Percentiles rank a stretch among this genome's conserved stretches.
Conservation (phyloP, 2,329 filamentous ascomycete species). For the Penicillium nordicum region DNA sequence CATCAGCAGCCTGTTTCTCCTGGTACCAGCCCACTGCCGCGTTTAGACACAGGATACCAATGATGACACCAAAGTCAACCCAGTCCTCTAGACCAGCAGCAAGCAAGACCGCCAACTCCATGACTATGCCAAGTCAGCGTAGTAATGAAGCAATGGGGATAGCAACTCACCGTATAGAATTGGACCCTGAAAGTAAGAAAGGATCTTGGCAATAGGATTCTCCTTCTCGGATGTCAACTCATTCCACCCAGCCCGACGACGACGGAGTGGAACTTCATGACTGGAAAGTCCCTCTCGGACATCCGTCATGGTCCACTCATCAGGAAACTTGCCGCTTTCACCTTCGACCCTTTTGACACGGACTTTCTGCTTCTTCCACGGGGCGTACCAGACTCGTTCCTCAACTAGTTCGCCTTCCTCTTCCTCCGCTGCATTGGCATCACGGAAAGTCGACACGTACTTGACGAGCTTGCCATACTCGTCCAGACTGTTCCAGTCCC, state of each 20-base stretch:
- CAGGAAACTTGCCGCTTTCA: conserved; percentile 49
- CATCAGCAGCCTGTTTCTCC: conserved; percentile 76
- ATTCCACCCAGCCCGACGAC: conserved; percentile 66
- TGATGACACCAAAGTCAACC: conserved; percentile 75
- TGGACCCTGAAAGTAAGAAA: conserved; percentile 71
- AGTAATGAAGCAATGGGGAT: not conserved
- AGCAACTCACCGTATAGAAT: conserved; percentile 5
- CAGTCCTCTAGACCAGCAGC: conserved; percentile 71
- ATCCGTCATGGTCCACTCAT: conserved; percentile 67
- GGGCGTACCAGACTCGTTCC: conserved; percentile 59
- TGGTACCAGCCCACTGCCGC: conserved; percentile 76
- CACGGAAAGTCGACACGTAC: conserved; percentile 65
- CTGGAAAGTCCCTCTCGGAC: conserved; percentile 61
- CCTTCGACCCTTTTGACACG: conserved; percentile 23
- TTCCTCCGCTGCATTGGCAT: conserved; percentile 45
- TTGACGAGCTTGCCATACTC: conserved; percentile 66
- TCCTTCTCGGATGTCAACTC: conserved; percentile 75
- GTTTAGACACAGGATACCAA: conserved; percentile 71
- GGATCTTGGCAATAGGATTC: conserved; percentile 69
- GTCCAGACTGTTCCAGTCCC: conserved; percentile 44
- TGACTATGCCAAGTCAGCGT: conserved; percentile 51
- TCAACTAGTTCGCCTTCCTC: conserved; percentile 43
- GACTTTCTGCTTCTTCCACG: conserved; percentile 48
- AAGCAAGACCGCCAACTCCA: conserved; percentile 72
- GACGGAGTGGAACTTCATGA: conserved; percentile 57